Evolutionary conservation across 495 filamentous ascomycete genomes (phyloP), one percentile per base, ranked within the genome.

Genomic region (Aspergillus funiculosus): DNA sequence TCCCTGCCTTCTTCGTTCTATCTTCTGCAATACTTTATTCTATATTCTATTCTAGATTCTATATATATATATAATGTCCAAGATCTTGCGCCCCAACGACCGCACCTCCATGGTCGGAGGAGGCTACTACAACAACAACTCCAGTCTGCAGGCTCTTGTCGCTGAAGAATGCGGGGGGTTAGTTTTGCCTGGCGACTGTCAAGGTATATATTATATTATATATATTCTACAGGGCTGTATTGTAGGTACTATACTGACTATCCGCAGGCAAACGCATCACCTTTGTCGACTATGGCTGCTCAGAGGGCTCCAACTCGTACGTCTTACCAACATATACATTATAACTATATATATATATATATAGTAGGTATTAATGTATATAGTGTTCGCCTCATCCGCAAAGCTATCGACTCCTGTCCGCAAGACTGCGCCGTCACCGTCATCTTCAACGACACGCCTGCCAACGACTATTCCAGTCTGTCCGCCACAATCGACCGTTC

Each of bases 61-160:
- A n/a, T n/a, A n/a, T n/a, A n/a, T n/a, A 46, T 53, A 63, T 45
- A 64, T 57, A 40, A 35, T 53, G 3, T 53, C 30, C 35, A 38
- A 22, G 19, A 38, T 38, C n/a, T n/a, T n/a, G n/a, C n/a, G 35
- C 35, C 35, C 15, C 20, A 32, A 43, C n/a, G 41, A 43, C 28
- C 28, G 41, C 32, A 43, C 41, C 20, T 32, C 41, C 10, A 43
- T 43, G 41, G 41, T 43, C 18, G 41, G 41, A 17, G 41, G 41
- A 1, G 41, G 41, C 6, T 43, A 34, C 24, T 43, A 43, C n/a
- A 43, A 43, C 19, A 19, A 43, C 21, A 43, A 43, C 14, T 43
- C 28, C 14, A 43, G 28, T 20, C 41, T 43, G 5, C 41, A 43
- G 26, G 41, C 29, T 14, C 28, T 43, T 3, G 41, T 43, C 17